A percentile compares a stretch with the other conserved stretches of the same genome.
Evolutionary conservation across 2,329 filamentous ascomycete species (phyloP).

Genomic region (Cladosporium sp.): DNA sequence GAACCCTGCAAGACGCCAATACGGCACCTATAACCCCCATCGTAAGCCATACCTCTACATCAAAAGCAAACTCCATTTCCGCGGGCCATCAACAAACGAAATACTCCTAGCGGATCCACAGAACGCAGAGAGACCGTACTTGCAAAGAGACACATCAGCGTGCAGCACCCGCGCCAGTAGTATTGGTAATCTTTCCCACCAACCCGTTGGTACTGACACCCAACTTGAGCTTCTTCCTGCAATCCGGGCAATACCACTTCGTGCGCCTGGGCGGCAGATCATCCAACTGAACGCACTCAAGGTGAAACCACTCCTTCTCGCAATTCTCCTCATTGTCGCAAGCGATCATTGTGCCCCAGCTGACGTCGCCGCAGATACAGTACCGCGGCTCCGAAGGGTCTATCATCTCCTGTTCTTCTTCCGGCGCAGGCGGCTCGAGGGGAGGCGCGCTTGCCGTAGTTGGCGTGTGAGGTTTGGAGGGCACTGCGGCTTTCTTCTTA

Average conservation of each 20-base stretch:
- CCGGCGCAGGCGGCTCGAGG: constrained; percentile 13
- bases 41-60: neutral
- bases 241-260: constrained; percentile 83
- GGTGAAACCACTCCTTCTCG: constrained; percentile 80
- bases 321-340: constrained; percentile 77
- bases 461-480: constrained; percentile 11
- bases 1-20: neutral
- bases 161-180: constrained; percentile 3
- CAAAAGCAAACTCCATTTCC: neutral
- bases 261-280: constrained; percentile 67
- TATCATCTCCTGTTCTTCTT: constrained; percentile 47
- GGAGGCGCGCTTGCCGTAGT: neutral
- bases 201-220: constrained; percentile 16
- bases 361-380: constrained; percentile 74
- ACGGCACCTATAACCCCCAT: neutral
- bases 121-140: too few relatives aligned
- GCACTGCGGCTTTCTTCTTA: constrained; percentile 53
- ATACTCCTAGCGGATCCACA: neutral
- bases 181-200: neutral
- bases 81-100: too few relatives aligned
- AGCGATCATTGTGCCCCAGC: constrained; percentile 77
- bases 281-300: constrained; percentile 68
- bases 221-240: constrained; percentile 49
- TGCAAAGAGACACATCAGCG: neutral
- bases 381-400: constrained; percentile 73